Conservation (phyloP, 306 rosid genomes). For the Abrus precatorius region DNA sequence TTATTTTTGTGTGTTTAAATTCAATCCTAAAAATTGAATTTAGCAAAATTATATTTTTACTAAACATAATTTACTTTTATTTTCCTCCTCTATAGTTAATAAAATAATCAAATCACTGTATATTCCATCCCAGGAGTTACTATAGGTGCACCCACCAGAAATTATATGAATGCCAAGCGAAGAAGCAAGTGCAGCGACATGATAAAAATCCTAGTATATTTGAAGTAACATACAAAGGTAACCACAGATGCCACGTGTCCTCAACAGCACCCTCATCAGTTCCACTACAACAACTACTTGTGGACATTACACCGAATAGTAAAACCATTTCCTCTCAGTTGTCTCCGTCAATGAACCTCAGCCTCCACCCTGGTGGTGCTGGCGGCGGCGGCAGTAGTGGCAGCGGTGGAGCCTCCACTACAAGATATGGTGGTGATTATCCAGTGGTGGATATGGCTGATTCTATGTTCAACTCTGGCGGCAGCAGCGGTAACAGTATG, state of each 20-base stretch:
- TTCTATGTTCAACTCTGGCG: conserved; percentile 73
- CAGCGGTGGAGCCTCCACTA: neutral
- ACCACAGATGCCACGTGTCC: conserved; percentile 77
- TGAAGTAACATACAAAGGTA: conserved; percentile 62
- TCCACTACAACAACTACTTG: conserved; percentile 40
- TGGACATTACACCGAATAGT: conserved; percentile 36
- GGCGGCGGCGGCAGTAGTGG: neutral
- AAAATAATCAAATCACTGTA: too few relatives aligned
- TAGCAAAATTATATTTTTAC: too few relatives aligned
- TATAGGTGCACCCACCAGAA: conserved; percentile 83
- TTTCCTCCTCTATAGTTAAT: too few relatives aligned
- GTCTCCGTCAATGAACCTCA: conserved; percentile 18
- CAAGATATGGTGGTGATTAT: conserved; percentile 46
- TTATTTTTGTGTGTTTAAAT: too few relatives aligned
- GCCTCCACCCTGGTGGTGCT: neutral
- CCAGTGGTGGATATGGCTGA: conserved; percentile 73
- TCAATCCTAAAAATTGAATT: too few relatives aligned
- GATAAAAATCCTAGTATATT: conserved; percentile 61
- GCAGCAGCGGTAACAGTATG: conserved; percentile 64
- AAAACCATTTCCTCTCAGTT: conserved; percentile 4
- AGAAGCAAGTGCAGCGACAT: conserved; percentile 75
- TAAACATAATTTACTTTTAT: too few relatives aligned
- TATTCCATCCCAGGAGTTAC: conserved; percentile 55
- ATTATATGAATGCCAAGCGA: conserved; percentile 70
- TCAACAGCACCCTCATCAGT: conserved; percentile 76